Percentiles rank a stretch among this genome's conserved stretches.
Evolutionary conservation across 345 rosid genomes (phyloP).

Genomic region (Anastatica hierochuntica): DNA sequence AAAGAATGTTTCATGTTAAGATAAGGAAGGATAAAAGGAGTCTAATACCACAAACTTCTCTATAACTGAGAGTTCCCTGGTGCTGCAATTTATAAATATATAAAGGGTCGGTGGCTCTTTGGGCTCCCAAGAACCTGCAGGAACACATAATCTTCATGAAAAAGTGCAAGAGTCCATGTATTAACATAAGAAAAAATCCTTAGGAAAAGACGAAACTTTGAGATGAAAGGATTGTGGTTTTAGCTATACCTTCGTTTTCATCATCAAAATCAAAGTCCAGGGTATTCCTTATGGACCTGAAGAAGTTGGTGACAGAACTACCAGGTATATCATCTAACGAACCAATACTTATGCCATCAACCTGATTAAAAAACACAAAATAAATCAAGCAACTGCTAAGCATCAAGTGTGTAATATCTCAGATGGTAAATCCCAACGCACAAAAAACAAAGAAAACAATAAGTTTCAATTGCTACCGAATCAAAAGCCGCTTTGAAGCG

Average conservation of each 20-base stretch:
- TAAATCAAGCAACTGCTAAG: constrained; percentile 12
- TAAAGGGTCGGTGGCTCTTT: constrained; percentile 73
- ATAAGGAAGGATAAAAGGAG: constrained; percentile 2
- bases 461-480: constrained; percentile 34
- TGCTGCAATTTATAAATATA: constrained; percentile 79
- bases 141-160: constrained; percentile 3
- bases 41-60: constrained; percentile 93
- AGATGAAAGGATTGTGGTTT: too few species aligned
- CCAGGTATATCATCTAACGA: constrained; percentile 76
- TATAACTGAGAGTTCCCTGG: constrained; percentile 69
- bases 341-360: constrained; percentile 68
- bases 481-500: constrained; percentile 71
- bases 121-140: constrained; percentile 72
- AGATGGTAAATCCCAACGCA: not conserved
- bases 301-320: constrained; percentile 56
- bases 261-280: constrained; percentile 94
- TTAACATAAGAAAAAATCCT: not conserved
- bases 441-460: not conserved
- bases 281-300: constrained; percentile 74
- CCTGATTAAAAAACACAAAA: constrained; percentile 39
- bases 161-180: not conserved
- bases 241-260: constrained; percentile 67
- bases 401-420: not conserved
- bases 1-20: constrained; percentile 12
- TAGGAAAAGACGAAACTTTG: not conserved